Percentiles rank a stretch among this genome's conserved stretches.
Conservation (phyloP, 495 filamentous ascomycete genomes). For the Tuber microsphaerosporum region DNA sequence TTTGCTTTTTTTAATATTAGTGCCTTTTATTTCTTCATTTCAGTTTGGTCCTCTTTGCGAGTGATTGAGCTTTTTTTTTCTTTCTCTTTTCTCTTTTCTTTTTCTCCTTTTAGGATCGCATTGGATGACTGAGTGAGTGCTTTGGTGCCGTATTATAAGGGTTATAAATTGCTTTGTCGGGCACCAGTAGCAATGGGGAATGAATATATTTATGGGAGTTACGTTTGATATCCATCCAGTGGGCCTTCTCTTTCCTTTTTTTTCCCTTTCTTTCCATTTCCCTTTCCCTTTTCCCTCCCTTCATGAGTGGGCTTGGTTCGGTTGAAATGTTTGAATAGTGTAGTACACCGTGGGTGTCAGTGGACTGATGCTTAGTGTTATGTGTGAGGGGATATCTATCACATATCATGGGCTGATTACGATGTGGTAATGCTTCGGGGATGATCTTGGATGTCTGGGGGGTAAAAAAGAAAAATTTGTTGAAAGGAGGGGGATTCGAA, state of each 20-base stretch:
- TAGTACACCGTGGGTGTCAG: not conserved
- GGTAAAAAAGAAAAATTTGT: conserved; percentile 6
- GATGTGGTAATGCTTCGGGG: not conserved
- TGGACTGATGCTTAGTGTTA: not conserved
- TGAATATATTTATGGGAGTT: not conserved
- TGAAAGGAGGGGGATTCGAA: conserved; percentile 39
- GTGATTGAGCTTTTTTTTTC: not conserved
- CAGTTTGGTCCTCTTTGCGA: conserved; percentile 9
- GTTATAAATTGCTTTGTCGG: not conserved
- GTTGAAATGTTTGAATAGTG: not conserved
- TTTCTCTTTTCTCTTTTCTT: not conserved
- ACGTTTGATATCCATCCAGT: not conserved
- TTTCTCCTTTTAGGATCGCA: not conserved
- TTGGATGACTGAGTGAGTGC: not conserved
- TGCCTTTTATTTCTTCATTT: conserved; percentile 2
- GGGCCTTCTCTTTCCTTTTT: not conserved
- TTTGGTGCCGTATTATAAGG: not conserved
- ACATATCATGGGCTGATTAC: not conserved
- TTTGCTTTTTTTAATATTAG: not conserved
- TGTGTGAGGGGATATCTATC: not conserved
- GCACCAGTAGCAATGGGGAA: not conserved
- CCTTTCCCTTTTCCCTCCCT: too few species aligned
- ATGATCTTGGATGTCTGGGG: not conserved
- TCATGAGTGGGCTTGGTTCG: not conserved
- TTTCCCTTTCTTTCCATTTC: not conserved